Percentiles rank a stretch among this genome's conserved stretches.
Evolutionary conservation across 164 flowering plant genomes (phyloP).

Genomic region (Tinospora cordifolia): DNA sequence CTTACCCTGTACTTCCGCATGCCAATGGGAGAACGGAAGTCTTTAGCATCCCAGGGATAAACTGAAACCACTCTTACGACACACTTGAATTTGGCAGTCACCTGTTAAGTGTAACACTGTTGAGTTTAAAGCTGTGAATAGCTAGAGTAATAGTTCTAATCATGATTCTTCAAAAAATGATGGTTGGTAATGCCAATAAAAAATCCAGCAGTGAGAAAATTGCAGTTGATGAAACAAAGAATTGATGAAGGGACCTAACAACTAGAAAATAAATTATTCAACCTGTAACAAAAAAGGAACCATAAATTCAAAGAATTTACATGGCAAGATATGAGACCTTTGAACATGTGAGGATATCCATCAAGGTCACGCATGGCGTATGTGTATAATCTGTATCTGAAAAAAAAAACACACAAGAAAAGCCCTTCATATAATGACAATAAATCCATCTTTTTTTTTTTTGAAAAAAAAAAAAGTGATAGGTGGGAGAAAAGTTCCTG

Average conservation of each 20-base stretch:
- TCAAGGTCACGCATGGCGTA: slow-evolving; percentile 21
- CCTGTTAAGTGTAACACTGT: slow-evolving; percentile 11
- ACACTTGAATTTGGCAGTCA: slow-evolving; percentile 23
- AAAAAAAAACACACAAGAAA: slow-evolving; percentile 8
- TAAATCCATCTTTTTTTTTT: not conserved
- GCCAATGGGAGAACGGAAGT: slow-evolving; percentile 27
- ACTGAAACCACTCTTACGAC: slow-evolving; percentile 27
- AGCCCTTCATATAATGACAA: not conserved
- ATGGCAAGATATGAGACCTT: slow-evolving; percentile 16
- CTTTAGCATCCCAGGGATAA: slow-evolving; percentile 21
- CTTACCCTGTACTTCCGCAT: slow-evolving; percentile 36
- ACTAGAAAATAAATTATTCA: not conserved
- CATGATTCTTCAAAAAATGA: too few relatives aligned
- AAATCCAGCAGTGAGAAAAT: not conserved
- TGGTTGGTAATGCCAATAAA: too few relatives aligned
- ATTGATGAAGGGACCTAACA: not conserved
- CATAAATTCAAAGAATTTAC: not conserved
- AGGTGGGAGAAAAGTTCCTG: not conserved
- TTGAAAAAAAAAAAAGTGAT: not conserved
- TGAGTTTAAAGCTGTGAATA: not conserved
- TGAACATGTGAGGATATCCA: slow-evolving; percentile 20
- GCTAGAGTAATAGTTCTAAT: not conserved
- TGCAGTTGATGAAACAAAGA: not conserved
- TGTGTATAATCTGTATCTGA: slow-evolving; percentile 37
- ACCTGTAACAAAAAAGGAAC: not conserved